phyloP scores from a whole-genome alignment of 176 grass and related monocot genomes.

The Guadua angustifolia region DNA sequence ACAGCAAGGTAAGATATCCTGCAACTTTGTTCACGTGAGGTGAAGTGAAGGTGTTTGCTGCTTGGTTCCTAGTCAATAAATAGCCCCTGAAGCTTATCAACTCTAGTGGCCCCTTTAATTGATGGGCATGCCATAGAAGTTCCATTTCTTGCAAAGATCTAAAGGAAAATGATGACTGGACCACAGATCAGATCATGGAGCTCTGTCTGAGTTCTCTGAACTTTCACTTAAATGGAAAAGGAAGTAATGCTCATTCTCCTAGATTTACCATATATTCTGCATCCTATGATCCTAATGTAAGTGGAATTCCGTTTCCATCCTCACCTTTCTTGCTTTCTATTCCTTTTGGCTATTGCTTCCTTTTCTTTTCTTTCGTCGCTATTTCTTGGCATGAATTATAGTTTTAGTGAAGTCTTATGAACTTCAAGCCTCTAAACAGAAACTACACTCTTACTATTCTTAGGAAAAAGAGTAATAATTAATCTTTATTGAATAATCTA shows the following conservation, averaged over 20 bases:
- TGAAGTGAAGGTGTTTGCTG: background rate
- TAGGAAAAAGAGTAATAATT: background rate
- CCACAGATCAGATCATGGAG: conserved; percentile 22
- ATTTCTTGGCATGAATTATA: background rate
- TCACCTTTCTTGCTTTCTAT: conserved; percentile 2
- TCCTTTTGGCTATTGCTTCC: background rate
- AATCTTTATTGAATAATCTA: background rate
- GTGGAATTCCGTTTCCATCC: conserved; percentile 21
- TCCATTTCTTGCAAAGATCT: conserved; percentile 19
- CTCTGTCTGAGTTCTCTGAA: background rate
- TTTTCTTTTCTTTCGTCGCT: conserved; percentile 1
- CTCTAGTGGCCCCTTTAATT: conserved; percentile 12
- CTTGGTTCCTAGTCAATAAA: background rate
- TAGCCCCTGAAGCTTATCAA: conserved; percentile 18
- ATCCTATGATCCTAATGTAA: conserved; percentile 16
- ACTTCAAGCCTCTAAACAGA: conserved; percentile 12
- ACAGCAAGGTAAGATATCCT: background rate
- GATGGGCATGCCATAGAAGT: background rate
- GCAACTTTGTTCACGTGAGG: background rate
- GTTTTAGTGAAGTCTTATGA: background rate
- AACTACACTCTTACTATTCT: background rate
- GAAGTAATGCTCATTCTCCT: conserved; percentile 9
- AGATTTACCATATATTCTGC: conserved; percentile 6
- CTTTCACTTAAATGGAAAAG: conserved; percentile 18
- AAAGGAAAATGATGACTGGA: conserved; percentile 36